Evolutionary conservation across 768 basidiomycete species (phyloP), one percentile per base, ranked within the genome.

Genomic region (Russula sp.): DNA sequence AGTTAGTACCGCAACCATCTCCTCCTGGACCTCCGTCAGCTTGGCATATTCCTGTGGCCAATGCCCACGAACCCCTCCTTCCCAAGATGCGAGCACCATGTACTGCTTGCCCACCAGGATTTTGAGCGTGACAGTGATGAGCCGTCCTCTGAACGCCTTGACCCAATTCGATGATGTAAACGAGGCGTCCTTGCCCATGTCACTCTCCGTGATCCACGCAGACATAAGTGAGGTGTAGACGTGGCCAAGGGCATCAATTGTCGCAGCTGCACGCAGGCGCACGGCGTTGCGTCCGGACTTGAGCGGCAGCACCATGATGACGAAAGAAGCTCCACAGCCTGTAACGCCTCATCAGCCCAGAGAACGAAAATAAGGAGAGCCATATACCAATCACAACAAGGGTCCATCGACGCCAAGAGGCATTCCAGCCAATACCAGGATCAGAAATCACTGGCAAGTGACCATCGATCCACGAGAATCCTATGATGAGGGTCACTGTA

Each of bases 391-490:
- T 79, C 50, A 81, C 70, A 40, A 84, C 81, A 4, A 82, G 74
- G 0, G 80, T 71, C 60, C 78, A 82, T 55, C 84, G 74, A 62
- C 75, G 73, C 79, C 84, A 84, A 0, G 82, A 79, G 18, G 82
- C 71, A 4, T 70, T 67, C 71, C 80, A 82, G 3, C 84, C 85
- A 8, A 80, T 73, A 1, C 85, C 85, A 4, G 79, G 76, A 58
- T 80, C 79, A n/a, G 75, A 78, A 31, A 78, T 67, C 20, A 79
- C 72, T 1, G 71, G 68, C 1, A 80, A 62, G 68, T 85, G 79
- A 6, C 77, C 78, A 65, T 85, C 84, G 48, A 84, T 75, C 82
- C 82, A 85, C 0, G 79, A 79, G 68, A 83, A 85, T 0, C 83
- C 83, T 3, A 82, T 71, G n/a, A 82, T 73, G 20, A 84, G 76